A percentile compares a stretch with the other conserved stretches of the same genome.
These are phyloP conservation scores for Acmispon strigosus DNA, from an alignment of 306 rosid genomes.

Conservation along the genomic window DNA sequence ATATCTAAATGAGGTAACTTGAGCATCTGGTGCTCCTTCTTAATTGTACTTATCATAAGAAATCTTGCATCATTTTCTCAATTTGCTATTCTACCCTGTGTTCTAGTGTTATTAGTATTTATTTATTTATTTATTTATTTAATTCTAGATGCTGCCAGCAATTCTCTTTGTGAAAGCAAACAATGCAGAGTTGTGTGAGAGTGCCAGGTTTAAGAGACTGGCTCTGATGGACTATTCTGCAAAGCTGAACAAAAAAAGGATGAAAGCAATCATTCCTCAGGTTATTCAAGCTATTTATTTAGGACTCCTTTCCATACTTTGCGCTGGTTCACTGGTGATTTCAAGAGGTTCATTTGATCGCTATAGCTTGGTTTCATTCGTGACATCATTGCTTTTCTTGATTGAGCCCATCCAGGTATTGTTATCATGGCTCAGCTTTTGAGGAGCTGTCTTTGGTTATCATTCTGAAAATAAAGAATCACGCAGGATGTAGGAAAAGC, in stretches of 20 bases:
- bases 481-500: slow-evolving; percentile 85
- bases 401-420: slow-evolving; percentile 85
- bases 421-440: slow-evolving; percentile 36
- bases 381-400: slow-evolving; percentile 68
- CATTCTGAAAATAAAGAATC: slow-evolving; percentile 53
- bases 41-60: background rate
- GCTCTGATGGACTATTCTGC: slow-evolving; percentile 51
- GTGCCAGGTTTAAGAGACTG: slow-evolving; percentile 60
- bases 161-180: slow-evolving; percentile 81
- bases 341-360: slow-evolving; percentile 50
- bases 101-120: background rate
- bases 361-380: slow-evolving; percentile 54
- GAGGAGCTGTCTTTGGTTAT: slow-evolving; percentile 47
- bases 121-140: background rate
- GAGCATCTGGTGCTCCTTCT: background rate
- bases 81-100: slow-evolving; percentile 1
- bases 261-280: slow-evolving; percentile 89
- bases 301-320: slow-evolving; percentile 46
- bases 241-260: slow-evolving; percentile 62
- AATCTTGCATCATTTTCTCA: background rate
- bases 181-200: slow-evolving; percentile 66
- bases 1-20: slow-evolving; percentile 71
- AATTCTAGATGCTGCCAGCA: slow-evolving; percentile 69
- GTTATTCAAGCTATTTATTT: slow-evolving; percentile 58
- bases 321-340: slow-evolving; percentile 53